Evolutionary conservation across 75 land plant species (phyloP).

Genomic region (Ceratopteris richardii): DNA sequence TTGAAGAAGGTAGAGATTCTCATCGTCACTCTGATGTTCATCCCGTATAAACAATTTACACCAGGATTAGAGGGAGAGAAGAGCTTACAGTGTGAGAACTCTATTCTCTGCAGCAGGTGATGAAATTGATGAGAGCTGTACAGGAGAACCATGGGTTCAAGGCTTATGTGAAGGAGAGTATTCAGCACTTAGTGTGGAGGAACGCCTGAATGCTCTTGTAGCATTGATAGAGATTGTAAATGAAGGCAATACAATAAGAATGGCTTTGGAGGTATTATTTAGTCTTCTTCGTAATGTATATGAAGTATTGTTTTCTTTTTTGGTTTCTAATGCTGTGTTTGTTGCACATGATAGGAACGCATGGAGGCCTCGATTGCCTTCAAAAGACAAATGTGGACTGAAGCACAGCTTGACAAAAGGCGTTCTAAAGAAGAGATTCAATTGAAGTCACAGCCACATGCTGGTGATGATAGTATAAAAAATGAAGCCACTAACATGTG

Average conservation of each 20-base stretch:
- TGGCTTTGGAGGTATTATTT: constrained; percentile 68
- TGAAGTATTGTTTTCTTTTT: no score
- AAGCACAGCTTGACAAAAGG: constrained; percentile 78
- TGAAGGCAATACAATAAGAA: constrained; percentile 91
- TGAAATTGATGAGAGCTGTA: constrained; percentile 85
- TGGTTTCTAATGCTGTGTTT: background rate
- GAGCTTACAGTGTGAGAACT: constrained; percentile 10
- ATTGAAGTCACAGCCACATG: constrained; percentile 27
- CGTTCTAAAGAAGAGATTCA: constrained; percentile 72
- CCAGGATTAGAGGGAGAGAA: background rate
- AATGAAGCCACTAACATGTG: constrained; percentile 7
- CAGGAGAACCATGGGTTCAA: constrained; percentile 92
- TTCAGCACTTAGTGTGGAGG: constrained; percentile 84
- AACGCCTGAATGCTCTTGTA: constrained; percentile 92
- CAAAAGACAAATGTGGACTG: constrained; percentile 97
- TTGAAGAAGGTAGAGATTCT: background rate
- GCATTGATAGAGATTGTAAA: constrained; percentile 68
- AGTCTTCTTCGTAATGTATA: background rate
- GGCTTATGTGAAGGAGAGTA: constrained; percentile 91
- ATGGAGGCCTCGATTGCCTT: constrained; percentile 82
- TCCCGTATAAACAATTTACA: background rate
- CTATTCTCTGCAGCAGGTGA: constrained; percentile 9
- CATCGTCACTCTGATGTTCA: background rate
- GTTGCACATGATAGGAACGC: constrained; percentile 45
- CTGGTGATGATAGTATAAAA: constrained; percentile 1